Evolutionary conservation across 164 flowering plant species (phyloP).

Genomic region (Cinnamomum chago): DNA sequence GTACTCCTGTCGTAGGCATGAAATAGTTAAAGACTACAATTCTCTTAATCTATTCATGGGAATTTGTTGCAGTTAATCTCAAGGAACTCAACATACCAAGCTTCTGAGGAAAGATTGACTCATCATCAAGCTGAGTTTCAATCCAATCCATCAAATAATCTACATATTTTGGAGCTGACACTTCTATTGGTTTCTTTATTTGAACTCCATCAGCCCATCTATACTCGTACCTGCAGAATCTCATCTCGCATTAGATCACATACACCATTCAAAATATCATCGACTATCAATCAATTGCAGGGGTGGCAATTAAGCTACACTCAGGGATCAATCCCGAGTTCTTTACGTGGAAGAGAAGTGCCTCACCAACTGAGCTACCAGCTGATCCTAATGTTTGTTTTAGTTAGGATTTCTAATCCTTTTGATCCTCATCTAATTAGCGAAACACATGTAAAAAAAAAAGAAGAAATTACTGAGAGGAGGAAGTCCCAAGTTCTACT

Average conservation of each 20-base stretch:
- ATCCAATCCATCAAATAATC: constrained; percentile 98
- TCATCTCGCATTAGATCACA: constrained; percentile 9
- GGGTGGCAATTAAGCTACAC: no score
- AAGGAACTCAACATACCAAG: constrained; percentile 49
- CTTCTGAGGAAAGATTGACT: constrained; percentile 90
- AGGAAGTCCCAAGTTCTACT: no score
- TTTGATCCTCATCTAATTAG: no score
- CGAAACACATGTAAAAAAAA: no score
- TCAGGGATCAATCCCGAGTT: no score
- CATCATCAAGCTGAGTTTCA: constrained; percentile 87
- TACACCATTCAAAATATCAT: neutral
- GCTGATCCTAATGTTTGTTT: no score
- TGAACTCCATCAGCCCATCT: constrained; percentile 98
- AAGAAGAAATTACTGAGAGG: no score
- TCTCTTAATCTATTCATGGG: neutral
- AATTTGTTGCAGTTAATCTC: neutral
- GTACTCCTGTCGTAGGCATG: constrained; percentile 10
- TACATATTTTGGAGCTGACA: constrained; percentile 96
- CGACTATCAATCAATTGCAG: neutral
- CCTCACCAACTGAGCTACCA: no score
- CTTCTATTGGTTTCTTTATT: constrained; percentile 94
- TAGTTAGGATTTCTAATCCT: no score
- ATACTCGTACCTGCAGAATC: constrained; percentile 72
- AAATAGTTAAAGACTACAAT: constrained; percentile 1
- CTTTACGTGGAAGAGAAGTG: no score